Evolutionary conservation across 1,139 yeast species (phyloP).

Genomic region (Nakaseomyces sp.): DNA sequence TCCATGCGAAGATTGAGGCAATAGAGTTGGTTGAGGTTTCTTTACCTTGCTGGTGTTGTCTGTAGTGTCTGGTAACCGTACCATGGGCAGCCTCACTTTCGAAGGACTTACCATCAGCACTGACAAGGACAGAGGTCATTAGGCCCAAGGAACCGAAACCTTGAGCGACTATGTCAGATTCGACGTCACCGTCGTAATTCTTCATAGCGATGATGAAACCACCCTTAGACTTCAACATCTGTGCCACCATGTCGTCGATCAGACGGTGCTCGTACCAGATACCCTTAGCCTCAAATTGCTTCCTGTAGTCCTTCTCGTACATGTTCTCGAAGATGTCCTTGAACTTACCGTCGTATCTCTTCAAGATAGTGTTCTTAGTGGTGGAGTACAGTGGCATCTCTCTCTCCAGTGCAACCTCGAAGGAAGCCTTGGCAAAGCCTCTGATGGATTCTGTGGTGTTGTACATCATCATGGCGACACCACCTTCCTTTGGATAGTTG

Average conservation of each 20-base stretch:
- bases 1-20: constrained; percentile 94
- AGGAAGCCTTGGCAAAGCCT: constrained; percentile 86
- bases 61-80: constrained; percentile 89
- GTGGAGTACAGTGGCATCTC: constrained; percentile 72
- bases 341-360: constrained; percentile 86
- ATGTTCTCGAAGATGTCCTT: constrained; percentile 82
- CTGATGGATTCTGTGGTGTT: constrained; percentile 83
- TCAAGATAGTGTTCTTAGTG: constrained; percentile 87
- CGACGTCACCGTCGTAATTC: constrained; percentile 95
- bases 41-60: constrained; percentile 88
- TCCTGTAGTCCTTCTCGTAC: constrained; percentile 60
- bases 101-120: constrained; percentile 91
- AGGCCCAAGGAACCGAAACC: constrained; percentile 93
- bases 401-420: constrained; percentile 74
- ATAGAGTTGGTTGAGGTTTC: constrained; percentile 97
- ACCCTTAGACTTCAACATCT: constrained; percentile 89
- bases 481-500: constrained; percentile 56
- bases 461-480: constrained; percentile 90
- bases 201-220: constrained; percentile 91
- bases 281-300: constrained; percentile 59
- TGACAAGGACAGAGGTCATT: constrained; percentile 87
- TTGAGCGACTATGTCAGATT: constrained; percentile 93
- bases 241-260: constrained; percentile 97
- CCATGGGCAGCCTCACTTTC: constrained; percentile 97
- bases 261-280: constrained; percentile 93